Conservation (phyloP, 257 asterid species). For the Nicotiana tomentosiformis region DNA sequence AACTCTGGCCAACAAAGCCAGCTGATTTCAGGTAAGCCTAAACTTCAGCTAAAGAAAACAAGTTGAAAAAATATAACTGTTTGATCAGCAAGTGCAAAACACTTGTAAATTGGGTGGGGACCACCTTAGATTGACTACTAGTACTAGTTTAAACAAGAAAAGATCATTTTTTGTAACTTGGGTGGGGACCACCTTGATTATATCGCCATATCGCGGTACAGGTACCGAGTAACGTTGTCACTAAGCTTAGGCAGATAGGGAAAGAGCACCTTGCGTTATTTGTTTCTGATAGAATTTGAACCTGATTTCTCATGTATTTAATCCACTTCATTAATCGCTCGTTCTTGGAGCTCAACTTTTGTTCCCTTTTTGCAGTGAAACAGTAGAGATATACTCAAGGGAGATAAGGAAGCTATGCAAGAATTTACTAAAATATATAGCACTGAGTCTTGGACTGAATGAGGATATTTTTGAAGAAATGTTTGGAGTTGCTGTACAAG, state of each 20-base stretch:
- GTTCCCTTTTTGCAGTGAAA: slow-evolving; percentile 38
- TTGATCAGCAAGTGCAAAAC: neutral
- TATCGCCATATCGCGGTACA: too few species aligned
- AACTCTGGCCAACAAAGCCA: slow-evolving; percentile 86
- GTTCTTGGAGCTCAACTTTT: neutral
- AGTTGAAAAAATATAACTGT: neutral
- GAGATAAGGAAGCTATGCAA: slow-evolving; percentile 77
- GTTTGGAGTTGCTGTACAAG: slow-evolving; percentile 89
- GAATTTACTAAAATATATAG: slow-evolving; percentile 65
- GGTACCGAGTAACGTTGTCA: neutral
- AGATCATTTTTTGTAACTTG: neutral
- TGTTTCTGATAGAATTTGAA: neutral
- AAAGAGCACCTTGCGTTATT: neutral
- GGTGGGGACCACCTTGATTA: neutral
- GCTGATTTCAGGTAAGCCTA: slow-evolving; percentile 52
- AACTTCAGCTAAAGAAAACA: neutral
- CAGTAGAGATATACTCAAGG: slow-evolving; percentile 56
- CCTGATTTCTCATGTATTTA: neutral
- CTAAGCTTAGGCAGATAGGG: neutral
- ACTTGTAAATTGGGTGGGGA: neutral
- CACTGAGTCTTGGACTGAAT: slow-evolving; percentile 38
- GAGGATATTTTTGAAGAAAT: slow-evolving; percentile 61
- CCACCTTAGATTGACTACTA: neutral
- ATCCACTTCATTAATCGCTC: neutral
- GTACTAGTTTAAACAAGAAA: neutral